Evolutionary conservation across 805 yeast species (phyloP), one percentile per base, ranked within the genome.

Genomic region (Kodamaea lidongshanica): DNA sequence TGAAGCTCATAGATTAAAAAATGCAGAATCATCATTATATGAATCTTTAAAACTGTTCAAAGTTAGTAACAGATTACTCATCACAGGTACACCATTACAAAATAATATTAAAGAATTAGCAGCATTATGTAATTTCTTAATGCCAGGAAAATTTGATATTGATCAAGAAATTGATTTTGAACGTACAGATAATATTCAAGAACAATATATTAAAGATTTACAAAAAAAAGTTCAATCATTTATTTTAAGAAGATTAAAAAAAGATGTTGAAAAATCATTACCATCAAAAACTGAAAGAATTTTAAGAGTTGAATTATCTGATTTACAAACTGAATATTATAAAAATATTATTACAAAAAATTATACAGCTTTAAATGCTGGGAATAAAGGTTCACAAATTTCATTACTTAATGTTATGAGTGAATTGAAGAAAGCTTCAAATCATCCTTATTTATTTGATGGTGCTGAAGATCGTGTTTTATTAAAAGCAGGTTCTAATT

Each of bases 11-110:
- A 72, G 98, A 50, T 68, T 92, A 51, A 92, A 92, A 46, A 92
- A 92, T 52, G 84, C 95, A 0, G 96, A 88, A 53, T 78, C 92
- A 16, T 88, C 97, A 0, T 62, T 92, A 23, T 92, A 92, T 54
- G 97, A 89, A 50, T 79, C 95, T 3, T 67, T 92, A 35, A 72
- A 68, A 45, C 82, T 79, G 41, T 86, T 92, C 63, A 82, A 78
- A 45, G 92, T 81, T 7, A 70, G 78, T 2, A 92, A 92, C 57
- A 67, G 96, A 44, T 61, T 92, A 38, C 68, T 92, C 41, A 92
- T 92, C 46, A 92, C 99, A 3, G 99, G 99, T 63, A 92, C 99
- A 1, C 99, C 99, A 6, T 68, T 92, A 41, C 99, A 92, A 55
- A 92, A 92, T 50, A 92, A 92, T 53, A 79, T 92, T 45, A 85